A percentile compares a stretch with the other conserved stretches of the same genome.
phyloP scores from a whole-genome alignment of 139 green algal genomes.

The Chlamydomonas incerta region DNA sequence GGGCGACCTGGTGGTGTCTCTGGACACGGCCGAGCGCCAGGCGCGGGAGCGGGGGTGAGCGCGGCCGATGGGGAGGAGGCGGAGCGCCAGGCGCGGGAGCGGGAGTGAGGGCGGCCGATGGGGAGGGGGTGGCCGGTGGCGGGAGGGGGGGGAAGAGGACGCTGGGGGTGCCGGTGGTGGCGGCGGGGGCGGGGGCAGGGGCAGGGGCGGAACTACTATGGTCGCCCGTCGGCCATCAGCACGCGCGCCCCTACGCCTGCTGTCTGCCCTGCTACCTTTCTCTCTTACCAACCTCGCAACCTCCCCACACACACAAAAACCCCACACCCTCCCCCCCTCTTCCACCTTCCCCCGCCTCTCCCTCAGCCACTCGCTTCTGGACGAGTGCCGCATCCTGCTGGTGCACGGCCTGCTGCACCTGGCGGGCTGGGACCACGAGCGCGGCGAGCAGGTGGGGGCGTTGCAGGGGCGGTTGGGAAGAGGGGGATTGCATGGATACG shows the following conservation, averaged over 20 bases:
- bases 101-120: too few relatives aligned
- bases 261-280: not conserved
- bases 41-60: slow-evolving; percentile 83
- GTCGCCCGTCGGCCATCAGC: too few relatives aligned
- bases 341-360: not conserved
- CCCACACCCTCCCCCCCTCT: not conserved
- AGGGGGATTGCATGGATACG: too few relatives aligned
- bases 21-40: slow-evolving; percentile 92
- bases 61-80: too few relatives aligned
- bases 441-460: slow-evolving; percentile 34
- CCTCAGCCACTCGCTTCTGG: slow-evolving; percentile 70
- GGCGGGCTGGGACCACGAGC: slow-evolving; percentile 92
- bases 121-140: slow-evolving; percentile 80
- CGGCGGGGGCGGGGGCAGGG: too few relatives aligned
- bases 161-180: too few relatives aligned
- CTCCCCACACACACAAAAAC: not conserved
- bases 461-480: too few relatives aligned
- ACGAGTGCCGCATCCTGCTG: slow-evolving; percentile 91
- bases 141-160: slow-evolving; percentile 62
- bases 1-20: slow-evolving; percentile 93
- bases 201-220: too few relatives aligned
- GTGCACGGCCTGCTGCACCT: slow-evolving; percentile 96
- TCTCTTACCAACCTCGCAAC: not conserved
- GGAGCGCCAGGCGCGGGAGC: slow-evolving; percentile 83
- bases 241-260: too few relatives aligned